Conservation (phyloP, 371 early-diverging fungal species). For the Saksenaea oblongispora region DNA sequence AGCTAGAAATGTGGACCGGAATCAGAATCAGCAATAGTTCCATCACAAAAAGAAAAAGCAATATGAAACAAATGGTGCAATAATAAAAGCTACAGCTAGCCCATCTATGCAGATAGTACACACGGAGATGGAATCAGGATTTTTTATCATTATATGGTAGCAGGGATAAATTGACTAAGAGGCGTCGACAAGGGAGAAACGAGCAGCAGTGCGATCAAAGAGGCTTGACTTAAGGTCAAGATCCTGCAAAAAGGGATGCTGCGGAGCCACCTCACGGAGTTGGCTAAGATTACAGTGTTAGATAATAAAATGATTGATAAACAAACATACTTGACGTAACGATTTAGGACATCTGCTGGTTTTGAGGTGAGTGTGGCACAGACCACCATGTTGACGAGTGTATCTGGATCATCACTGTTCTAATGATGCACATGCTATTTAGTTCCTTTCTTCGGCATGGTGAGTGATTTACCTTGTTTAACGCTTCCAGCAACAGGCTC, state of each 20-base stretch:
- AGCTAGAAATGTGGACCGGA: too few species aligned
- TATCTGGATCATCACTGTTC: conserved; percentile 82
- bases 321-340: conserved; percentile 65
- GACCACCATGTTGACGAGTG: conserved; percentile 85
- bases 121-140: not conserved
- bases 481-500: conserved; percentile 77
- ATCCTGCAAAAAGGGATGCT: conserved; percentile 79
- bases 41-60: too few species aligned
- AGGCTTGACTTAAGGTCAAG: conserved; percentile 75
- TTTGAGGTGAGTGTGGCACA: conserved; percentile 70
- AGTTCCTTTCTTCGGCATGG: not conserved
- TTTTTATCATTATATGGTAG: not conserved
- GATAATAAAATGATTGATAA: not conserved
- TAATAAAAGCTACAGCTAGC: too few species aligned
- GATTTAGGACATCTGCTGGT: conserved; percentile 64
- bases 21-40: too few species aligned
- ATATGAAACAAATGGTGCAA: too few species aligned
- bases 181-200: conserved; percentile 41
- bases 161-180: conserved; percentile 18
- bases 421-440: conserved; percentile 14
- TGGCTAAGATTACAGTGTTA: conserved; percentile 52
- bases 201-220: conserved; percentile 73
- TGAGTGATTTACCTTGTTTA: conserved; percentile 59
- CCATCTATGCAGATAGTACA: too few species aligned
- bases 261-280: conserved; percentile 78